phyloP scores from a whole-genome alignment of 2,329 filamentous ascomycete genomes.

The Aureobasidium sp. region DNA sequence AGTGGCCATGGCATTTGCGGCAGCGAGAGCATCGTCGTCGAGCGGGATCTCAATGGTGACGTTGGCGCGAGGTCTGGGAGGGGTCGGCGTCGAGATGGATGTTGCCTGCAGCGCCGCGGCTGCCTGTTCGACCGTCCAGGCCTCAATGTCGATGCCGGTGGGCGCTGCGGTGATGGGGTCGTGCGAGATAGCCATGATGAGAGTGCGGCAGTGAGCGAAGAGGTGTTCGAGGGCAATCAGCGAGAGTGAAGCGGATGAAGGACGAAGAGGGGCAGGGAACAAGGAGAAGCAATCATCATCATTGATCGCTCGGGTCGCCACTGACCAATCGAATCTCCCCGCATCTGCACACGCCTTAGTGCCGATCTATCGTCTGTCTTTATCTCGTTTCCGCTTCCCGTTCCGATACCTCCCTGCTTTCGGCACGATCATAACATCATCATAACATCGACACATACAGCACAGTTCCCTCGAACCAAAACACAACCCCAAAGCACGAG shows the following conservation, averaged over 20 bases:
- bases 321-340: slow-evolving; percentile 7
- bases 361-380: not conserved
- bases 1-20: slow-evolving; percentile 14
- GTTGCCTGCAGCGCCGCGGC: slow-evolving; percentile 34
- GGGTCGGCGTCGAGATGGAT: slow-evolving; percentile 27
- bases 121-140: slow-evolving; percentile 39
- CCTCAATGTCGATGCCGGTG: slow-evolving; percentile 26
- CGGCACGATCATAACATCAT: not conserved
- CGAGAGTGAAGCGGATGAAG: not conserved
- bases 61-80: slow-evolving; percentile 38
- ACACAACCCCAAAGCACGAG: no score
- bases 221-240: not conserved
- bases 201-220: not conserved
- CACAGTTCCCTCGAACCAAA: no score
- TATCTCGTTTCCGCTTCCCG: not conserved
- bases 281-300: slow-evolving; percentile 3
- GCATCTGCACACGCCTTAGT: not conserved
- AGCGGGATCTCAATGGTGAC: slow-evolving; percentile 66
- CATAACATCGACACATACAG: no score
- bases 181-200: slow-evolving; percentile 8
- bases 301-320: not conserved
- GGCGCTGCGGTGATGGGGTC: not conserved
- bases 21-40: slow-evolving; percentile 41
- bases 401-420: not conserved
- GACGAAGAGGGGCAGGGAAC: not conserved